Conservation (phyloP, 1,139 yeast genomes). For the Blastobotrys ciferrii region DNA sequence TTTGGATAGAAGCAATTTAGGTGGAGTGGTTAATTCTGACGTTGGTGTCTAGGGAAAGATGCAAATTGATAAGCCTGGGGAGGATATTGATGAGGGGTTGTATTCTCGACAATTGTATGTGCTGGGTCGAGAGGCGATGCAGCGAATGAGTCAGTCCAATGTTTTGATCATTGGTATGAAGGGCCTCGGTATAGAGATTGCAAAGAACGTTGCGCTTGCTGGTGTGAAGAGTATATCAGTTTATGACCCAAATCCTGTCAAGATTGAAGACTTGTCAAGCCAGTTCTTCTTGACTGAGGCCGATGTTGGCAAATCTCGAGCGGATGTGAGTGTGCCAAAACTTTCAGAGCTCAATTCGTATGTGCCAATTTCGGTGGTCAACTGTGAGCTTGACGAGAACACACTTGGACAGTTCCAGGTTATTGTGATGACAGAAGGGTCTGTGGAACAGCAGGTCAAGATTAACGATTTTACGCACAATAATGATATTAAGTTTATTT, state of each 20-base stretch:
- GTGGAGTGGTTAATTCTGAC: not conserved
- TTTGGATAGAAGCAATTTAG: not conserved
- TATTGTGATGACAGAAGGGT: conserved; percentile 75
- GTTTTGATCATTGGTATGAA: conserved; percentile 83
- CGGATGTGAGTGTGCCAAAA: conserved; percentile 60
- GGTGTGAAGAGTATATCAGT: conserved; percentile 93
- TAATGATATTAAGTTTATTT: conserved; percentile 71
- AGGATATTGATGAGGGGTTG: conserved; percentile 82
- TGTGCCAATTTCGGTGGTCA: conserved; percentile 78
- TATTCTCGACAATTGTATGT: conserved; percentile 96
- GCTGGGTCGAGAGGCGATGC: conserved; percentile 95
- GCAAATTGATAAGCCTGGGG: conserved; percentile 45
- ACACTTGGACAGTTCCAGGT: conserved; percentile 63
- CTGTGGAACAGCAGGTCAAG: conserved; percentile 70
- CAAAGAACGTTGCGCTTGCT: conserved; percentile 93
- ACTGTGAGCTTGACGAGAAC: conserved; percentile 45
- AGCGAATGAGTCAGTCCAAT: conserved; percentile 89
- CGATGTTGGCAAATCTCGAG: conserved; percentile 81
- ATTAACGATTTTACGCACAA: conserved; percentile 75
- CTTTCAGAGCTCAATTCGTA: conserved; percentile 83
- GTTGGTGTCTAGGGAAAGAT: conserved; percentile 8
- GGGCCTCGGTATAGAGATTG: conserved; percentile 93
- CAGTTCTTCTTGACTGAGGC: conserved; percentile 75
- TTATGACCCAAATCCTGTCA: conserved; percentile 74
- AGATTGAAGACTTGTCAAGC: conserved; percentile 72